Base-by-base conservation (phyloP, 139 green algal genomes). In the Pleodorina starrii region DNA sequence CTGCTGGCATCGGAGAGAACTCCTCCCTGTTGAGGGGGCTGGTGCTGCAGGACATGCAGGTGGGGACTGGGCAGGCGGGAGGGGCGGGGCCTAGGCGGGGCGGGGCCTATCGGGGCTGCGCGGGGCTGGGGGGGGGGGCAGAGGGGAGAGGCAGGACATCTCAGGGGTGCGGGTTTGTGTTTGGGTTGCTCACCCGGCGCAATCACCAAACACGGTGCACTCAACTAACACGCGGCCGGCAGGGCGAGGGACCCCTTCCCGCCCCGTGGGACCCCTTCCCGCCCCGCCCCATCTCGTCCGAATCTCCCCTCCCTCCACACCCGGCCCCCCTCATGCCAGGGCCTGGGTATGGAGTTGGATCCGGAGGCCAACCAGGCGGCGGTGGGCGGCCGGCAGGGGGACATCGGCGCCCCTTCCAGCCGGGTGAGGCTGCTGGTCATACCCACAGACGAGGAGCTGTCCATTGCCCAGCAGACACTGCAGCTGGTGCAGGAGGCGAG, bases 401-500 rank as follows among this genome's bases (percentile, higher is more conserved):
- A 95, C 73, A 96, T 99, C 57, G 57, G 63, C 25, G 72, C 50
- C 21, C 27, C 89, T 90, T 35, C 38, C 73, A 46, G 69, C 10
- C 54, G 72, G 48, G 74, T 84, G 54, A 54, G 57, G 32, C 91
- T 99, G 63, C 89, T 98, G 88, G 95, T 99, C 27, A 93, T 99
- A 5, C 97, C 96, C 6, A 99, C 97, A 4, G 96, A 99, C 84
- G 97, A 99, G 89, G 97, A 99, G 93, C 91, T 99, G 63, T 93
- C 69, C 66, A 99, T 99, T 40, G 97, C 97, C 12, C 92, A 96
- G 90, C 95, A 99, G 78, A 96, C 96, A 27, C 50, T 97, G 44
- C 83, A 95, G 68, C 32, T 76, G 11, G 68, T 76, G 6, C 35
- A 32, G 68, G 6, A 21, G 68, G 68, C 32, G 68, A 25, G 36